Percentiles rank a stretch among this genome's conserved stretches.
Conservation (phyloP, 2,329 filamentous ascomycete genomes). For the Metarhizium anisopliae region DNA sequence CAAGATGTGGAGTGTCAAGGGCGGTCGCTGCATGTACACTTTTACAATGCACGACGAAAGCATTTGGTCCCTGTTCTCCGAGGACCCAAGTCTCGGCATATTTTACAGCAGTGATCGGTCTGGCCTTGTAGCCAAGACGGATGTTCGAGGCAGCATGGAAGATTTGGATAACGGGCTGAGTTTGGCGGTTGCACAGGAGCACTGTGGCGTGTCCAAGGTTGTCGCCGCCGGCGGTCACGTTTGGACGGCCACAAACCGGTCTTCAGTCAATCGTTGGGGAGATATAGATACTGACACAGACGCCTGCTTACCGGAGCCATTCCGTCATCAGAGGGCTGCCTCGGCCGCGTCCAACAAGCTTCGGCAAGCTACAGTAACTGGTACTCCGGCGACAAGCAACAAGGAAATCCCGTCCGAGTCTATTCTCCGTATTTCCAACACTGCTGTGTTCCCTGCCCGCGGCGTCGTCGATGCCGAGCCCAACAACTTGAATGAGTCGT, state of each 20-base stretch:
- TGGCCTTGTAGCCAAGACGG: constrained; percentile 91
- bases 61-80: constrained; percentile 91
- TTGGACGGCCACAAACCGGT: constrained; percentile 85
- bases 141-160: constrained; percentile 61
- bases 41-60: constrained; percentile 98
- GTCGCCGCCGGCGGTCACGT: constrained; percentile 65
- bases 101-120: constrained; percentile 95
- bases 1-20: constrained; percentile 95
- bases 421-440: constrained; percentile 75
- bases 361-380: constrained; percentile 22
- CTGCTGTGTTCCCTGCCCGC: constrained; percentile 61
- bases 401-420: constrained; percentile 69
- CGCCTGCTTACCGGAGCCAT: constrained; percentile 53
- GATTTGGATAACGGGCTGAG: constrained; percentile 79
- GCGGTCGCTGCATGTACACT: constrained; percentile 93
- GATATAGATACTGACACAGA: constrained; percentile 74
- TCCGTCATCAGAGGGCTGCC: constrained; percentile 37
- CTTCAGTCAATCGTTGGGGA: constrained; percentile 85
- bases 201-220: constrained; percentile 67
- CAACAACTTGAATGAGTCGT: constrained; percentile 36
- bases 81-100: constrained; percentile 72
- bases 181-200: constrained; percentile 84
- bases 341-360: constrained; percentile 33
- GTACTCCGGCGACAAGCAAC: constrained; percentile 29
- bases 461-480: constrained; percentile 45